Conservation (phyloP, 2,329 filamentous ascomycete species). For the Aspergillus ruber region DNA sequence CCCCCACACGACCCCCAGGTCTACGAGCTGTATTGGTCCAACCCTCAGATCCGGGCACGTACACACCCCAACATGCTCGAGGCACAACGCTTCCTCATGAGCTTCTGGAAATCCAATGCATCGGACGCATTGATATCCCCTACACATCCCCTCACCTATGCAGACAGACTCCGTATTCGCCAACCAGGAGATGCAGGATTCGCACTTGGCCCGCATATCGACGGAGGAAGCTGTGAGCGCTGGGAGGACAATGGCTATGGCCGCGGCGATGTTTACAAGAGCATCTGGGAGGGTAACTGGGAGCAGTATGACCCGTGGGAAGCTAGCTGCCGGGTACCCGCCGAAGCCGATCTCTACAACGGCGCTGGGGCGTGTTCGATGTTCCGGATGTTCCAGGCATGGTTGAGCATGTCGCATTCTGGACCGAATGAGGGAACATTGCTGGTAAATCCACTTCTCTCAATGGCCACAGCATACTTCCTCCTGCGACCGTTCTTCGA, state of each 20-base stretch:
- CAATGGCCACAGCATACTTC: slow-evolving; percentile 65
- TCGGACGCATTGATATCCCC: slow-evolving; percentile 1
- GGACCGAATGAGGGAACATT: slow-evolving; percentile 67
- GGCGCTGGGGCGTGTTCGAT: slow-evolving; percentile 70
- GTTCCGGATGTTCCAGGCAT: slow-evolving; percentile 80
- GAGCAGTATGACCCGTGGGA: slow-evolving; percentile 74
- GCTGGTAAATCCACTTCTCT: slow-evolving; percentile 66
- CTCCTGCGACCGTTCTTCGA: slow-evolving; percentile 74
- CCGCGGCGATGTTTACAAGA: slow-evolving; percentile 54
- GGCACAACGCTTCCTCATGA: slow-evolving; percentile 3
- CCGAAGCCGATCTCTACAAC: slow-evolving; percentile 64
- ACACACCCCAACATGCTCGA: slow-evolving; percentile 11
- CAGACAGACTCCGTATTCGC: slow-evolving; percentile 62
- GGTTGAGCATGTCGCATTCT: slow-evolving; percentile 62
- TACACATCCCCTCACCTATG: slow-evolving; percentile 51
- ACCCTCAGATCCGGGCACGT: slow-evolving; percentile 7
- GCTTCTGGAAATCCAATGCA: neutral
- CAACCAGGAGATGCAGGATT: slow-evolving; percentile 61
- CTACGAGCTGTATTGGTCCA: slow-evolving; percentile 10
- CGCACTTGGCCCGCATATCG: slow-evolving; percentile 61
- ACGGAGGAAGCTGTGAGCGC: slow-evolving; percentile 64
- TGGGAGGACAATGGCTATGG: slow-evolving; percentile 63
- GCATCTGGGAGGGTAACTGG: slow-evolving; percentile 65
- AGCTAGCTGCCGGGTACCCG: slow-evolving; percentile 56
- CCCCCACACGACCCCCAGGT: neutral